Percentiles rank a stretch among this genome's conserved stretches.
Conservation (phyloP, 139 green algal genomes). For the Volvox reticuliferus region DNA sequence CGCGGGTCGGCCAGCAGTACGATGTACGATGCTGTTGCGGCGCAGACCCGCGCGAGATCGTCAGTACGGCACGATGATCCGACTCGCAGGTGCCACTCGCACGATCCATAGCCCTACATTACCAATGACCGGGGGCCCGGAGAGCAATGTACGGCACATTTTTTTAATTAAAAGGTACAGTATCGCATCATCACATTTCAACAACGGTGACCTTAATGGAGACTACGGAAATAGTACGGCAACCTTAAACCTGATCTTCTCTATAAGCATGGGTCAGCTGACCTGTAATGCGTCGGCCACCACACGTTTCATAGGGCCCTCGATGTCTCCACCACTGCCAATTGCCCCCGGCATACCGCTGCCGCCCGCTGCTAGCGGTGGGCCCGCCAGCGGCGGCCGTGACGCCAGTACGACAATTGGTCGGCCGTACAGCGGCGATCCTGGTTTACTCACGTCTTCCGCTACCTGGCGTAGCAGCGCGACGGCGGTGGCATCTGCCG, state of each 20-base stretch:
- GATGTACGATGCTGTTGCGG: not conserved
- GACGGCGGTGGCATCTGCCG: conserved; percentile 24
- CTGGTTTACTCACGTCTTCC: not conserved
- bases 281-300: conserved; percentile 36
- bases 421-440: conserved; percentile 10
- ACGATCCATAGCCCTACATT: not conserved
- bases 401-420: conserved; percentile 34
- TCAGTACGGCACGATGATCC: conserved; percentile 17
- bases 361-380: not conserved
- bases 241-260: too few relatives aligned
- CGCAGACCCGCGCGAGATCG: conserved; percentile 34
- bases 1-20: conserved; percentile 42
- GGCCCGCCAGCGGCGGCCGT: not conserved
- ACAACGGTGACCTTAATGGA: too few relatives aligned
- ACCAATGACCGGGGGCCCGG: too few relatives aligned
- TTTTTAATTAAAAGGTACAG: too few relatives aligned
- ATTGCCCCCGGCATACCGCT: not conserved
- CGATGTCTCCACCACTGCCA: conserved; percentile 14
- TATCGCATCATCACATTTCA: too few relatives aligned
- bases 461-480: conserved; percentile 44
- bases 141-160: too few relatives aligned
- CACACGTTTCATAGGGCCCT: conserved; percentile 11
- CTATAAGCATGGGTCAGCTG: not conserved
- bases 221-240: too few relatives aligned
- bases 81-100: conserved; percentile 39